phyloP scores from a whole-genome alignment of 805 yeast genomes.

The Spathaspora arborariae region DNA sequence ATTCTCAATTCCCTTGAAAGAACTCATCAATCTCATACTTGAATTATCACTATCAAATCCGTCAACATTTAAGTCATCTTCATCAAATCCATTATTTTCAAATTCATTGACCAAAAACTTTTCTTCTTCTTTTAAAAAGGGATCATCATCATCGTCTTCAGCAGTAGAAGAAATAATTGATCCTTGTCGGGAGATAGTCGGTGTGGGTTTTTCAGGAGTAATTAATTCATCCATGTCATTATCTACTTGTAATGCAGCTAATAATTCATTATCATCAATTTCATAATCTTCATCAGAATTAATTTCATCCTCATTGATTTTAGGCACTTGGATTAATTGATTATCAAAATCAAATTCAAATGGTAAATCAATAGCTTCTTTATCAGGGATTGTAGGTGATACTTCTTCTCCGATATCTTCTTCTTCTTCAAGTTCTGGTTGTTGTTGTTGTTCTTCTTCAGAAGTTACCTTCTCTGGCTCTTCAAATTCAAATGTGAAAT shows the following conservation, averaged over 20 bases:
- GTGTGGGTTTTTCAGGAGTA: constrained; percentile 1
- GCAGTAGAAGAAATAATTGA: constrained; percentile 20
- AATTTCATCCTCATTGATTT: constrained; percentile 44
- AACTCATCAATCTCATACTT: constrained; percentile 13
- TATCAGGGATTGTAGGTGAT: constrained; percentile 5
- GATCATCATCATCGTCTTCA: constrained; percentile 30
- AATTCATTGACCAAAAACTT: constrained; percentile 43
- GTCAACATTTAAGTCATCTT: constrained; percentile 29
- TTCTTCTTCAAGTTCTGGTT: constrained; percentile 12
- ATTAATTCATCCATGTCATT: constrained; percentile 40
- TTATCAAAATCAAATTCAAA: constrained; percentile 29
- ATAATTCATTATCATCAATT: constrained; percentile 45
- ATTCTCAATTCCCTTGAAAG: constrained; percentile 19
- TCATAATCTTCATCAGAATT: constrained; percentile 66
- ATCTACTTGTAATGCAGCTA: constrained; percentile 46
- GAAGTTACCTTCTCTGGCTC: constrained; percentile 13
- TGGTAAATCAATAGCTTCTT: constrained; percentile 6
- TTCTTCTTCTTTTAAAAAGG: constrained; percentile 42
- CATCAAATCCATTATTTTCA: constrained; percentile 44
- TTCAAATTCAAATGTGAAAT: constrained; percentile 40
- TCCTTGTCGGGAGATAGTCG: constrained; percentile 17
- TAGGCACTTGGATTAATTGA: constrained; percentile 46
- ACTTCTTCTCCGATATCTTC: constrained; percentile 16
- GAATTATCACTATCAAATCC: constrained; percentile 16
- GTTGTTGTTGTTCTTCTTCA: constrained; percentile 13